These are phyloP conservation scores for Zygoascus tannicola DNA, from an alignment of 805 yeast genomes.

Conservation along the genomic window DNA sequence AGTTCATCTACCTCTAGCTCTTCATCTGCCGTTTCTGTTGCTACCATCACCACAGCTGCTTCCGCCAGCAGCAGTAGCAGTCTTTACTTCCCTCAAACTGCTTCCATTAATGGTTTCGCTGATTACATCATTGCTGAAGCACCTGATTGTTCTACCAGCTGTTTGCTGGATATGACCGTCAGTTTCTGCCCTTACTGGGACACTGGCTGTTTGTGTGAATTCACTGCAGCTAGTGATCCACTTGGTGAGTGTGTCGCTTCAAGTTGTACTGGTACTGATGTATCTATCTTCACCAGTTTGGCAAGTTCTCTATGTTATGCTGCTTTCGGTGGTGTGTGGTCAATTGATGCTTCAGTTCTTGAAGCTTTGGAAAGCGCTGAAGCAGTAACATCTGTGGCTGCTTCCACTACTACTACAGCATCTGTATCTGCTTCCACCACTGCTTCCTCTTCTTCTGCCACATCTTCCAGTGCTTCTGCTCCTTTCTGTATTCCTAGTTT, in stretches of 20 bases:
- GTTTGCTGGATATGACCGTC: constrained; percentile 22
- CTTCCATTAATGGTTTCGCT: constrained; percentile 39
- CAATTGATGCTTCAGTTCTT: constrained; percentile 8
- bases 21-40: constrained; percentile 7
- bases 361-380: constrained; percentile 8
- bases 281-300: constrained; percentile 32
- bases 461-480: constrained; percentile 4
- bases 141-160: constrained; percentile 39
- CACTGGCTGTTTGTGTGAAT: constrained; percentile 42
- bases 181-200: constrained; percentile 41
- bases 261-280: constrained; percentile 32
- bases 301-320: constrained; percentile 37
- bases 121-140: constrained; percentile 32
- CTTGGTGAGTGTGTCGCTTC: constrained; percentile 37
- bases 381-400: constrained; percentile 14
- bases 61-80: constrained; percentile 7
- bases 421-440: constrained; percentile 11
- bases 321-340: constrained; percentile 30
- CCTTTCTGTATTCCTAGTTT: constrained; percentile 10
- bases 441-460: constrained; percentile 11
- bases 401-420: constrained; percentile 10
- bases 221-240: constrained; percentile 38
- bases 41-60: constrained; percentile 13
- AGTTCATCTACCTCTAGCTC: constrained; percentile 13
- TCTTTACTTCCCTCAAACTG: constrained; percentile 22